phyloP scores from a whole-genome alignment of 2,329 filamentous ascomycete genomes.

The Rhynchosporium graminicola region DNA sequence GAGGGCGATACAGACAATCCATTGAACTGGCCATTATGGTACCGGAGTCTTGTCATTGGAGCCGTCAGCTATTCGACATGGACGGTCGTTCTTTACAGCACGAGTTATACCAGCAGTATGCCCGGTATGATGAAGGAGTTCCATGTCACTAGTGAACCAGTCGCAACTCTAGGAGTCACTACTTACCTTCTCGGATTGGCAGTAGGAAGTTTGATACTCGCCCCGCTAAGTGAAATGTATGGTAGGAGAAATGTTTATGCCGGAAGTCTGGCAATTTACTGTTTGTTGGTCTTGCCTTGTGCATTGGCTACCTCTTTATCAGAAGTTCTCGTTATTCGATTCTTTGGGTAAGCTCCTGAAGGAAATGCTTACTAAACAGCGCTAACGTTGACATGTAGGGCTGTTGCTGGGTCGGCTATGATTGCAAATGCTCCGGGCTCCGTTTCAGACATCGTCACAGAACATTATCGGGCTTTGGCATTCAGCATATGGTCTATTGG shows the following conservation, averaged over 20 bases:
- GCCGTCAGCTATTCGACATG: constrained; percentile 43
- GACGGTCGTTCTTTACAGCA: constrained; percentile 68
- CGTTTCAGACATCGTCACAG: constrained; percentile 78
- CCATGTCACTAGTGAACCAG: constrained; percentile 53
- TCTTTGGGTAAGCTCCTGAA: constrained; percentile 61
- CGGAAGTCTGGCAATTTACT: constrained; percentile 63
- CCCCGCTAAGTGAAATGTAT: constrained; percentile 72
- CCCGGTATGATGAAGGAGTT: constrained; percentile 70
- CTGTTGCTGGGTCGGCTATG: constrained; percentile 75
- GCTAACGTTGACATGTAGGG: constrained; percentile 42
- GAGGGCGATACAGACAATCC: constrained; percentile 65
- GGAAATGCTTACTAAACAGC: not conserved
- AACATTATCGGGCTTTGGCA: constrained; percentile 77
- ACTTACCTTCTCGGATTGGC: constrained; percentile 78
- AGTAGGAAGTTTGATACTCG: constrained; percentile 68
- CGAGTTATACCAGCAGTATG: constrained; percentile 74
- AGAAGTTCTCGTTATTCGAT: constrained; percentile 70
- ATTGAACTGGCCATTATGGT: constrained; percentile 63
- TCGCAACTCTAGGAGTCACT: constrained; percentile 75
- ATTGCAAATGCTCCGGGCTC: constrained; percentile 82
- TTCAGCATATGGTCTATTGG: constrained; percentile 84
- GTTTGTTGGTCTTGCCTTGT: constrained; percentile 70
- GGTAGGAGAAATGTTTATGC: constrained; percentile 71
- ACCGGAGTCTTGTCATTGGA: constrained; percentile 42
- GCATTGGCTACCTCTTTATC: constrained; percentile 68